Conservation (phyloP, 371 early-diverging fungal species). For the Rhizomucor pusillus region DNA sequence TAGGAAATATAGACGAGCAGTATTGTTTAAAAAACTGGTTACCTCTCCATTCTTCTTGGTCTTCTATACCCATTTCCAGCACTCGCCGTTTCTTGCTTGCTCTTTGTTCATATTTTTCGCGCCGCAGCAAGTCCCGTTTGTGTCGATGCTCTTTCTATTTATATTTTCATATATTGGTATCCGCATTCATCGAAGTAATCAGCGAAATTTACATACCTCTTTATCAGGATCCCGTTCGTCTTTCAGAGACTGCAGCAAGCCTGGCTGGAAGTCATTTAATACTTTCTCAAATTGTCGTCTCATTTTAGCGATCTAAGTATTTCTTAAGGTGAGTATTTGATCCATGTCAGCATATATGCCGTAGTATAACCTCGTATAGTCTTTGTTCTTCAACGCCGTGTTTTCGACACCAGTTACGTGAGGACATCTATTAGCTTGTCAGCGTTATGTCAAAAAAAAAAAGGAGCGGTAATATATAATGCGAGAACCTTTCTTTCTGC, state of each 20-base stretch:
- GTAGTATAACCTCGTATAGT: conserved; percentile 57
- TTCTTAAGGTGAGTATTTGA: too few species aligned
- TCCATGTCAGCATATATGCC: not conserved
- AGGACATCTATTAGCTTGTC: conserved; percentile 31
- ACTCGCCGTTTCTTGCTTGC: conserved; percentile 27
- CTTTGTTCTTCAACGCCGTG: conserved; percentile 69
- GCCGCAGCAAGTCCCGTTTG: conserved; percentile 24
- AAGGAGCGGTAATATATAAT: not conserved
- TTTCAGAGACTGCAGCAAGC: conserved; percentile 19
- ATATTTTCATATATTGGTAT: not conserved
- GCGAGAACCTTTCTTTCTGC: conserved; percentile 31
- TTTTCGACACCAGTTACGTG: conserved; percentile 61
- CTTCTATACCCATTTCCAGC: conserved; percentile 18
- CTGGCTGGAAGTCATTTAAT: conserved; percentile 47
- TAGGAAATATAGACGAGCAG: not conserved
- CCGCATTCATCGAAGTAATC: not conserved
- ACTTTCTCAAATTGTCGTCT: conserved; percentile 49
- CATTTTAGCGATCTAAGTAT: conserved; percentile 50
- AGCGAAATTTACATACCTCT: not conserved
- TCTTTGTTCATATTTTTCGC: conserved; percentile 32
- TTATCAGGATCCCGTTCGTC: conserved; percentile 10
- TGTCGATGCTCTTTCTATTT: conserved; percentile 1
- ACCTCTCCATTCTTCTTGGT: conserved; percentile 18
- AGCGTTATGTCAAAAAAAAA: not conserved
- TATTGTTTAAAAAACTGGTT: not conserved